Conservation (phyloP, 1,139 yeast species). For the Geotrichum europaeum region DNA sequence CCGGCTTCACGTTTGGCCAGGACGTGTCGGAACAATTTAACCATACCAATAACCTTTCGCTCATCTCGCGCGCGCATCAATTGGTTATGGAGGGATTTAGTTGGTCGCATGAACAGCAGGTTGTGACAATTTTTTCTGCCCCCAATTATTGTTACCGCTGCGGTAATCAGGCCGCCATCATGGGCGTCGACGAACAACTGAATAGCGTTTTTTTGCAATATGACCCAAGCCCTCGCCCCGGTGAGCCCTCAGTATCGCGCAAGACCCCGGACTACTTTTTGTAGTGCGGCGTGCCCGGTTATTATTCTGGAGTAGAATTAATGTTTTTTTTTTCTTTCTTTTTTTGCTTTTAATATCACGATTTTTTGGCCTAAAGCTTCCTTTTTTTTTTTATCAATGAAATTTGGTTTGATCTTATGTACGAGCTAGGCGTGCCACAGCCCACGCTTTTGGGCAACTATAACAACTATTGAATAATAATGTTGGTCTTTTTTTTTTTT, state of each 20-base stretch:
- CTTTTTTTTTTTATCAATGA: no score
- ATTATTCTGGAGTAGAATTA: no score
- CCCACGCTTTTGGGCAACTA: no score
- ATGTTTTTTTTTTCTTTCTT: no score
- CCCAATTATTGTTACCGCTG: conserved; percentile 93
- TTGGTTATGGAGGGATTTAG: conserved; percentile 90
- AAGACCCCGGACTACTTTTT: conserved; percentile 93
- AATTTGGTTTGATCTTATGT: no score
- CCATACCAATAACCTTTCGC: conserved; percentile 61
- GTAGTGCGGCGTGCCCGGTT: conserved; percentile 26
- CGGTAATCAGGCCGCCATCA: conserved; percentile 94
- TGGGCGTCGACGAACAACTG: conserved; percentile 84
- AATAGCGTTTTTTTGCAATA: conserved; percentile 45
- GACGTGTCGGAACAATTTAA: conserved; percentile 77
- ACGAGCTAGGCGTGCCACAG: no score
- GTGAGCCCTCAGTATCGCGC: conserved; percentile 92
- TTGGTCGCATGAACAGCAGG: conserved; percentile 72
- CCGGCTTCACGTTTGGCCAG: conserved; percentile 88
- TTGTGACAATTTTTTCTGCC: conserved; percentile 86
- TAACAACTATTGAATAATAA: no score
- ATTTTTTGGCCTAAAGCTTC: no score
- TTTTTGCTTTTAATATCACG: no score
- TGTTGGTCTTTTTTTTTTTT: no score
- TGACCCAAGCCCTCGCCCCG: conserved; percentile 92
- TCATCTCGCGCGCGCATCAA: conserved; percentile 91